These are phyloP conservation scores for Pythium graminicola DNA, from an alignment of 352 stramenopile genomes.

Conservation along the genomic window DNA sequence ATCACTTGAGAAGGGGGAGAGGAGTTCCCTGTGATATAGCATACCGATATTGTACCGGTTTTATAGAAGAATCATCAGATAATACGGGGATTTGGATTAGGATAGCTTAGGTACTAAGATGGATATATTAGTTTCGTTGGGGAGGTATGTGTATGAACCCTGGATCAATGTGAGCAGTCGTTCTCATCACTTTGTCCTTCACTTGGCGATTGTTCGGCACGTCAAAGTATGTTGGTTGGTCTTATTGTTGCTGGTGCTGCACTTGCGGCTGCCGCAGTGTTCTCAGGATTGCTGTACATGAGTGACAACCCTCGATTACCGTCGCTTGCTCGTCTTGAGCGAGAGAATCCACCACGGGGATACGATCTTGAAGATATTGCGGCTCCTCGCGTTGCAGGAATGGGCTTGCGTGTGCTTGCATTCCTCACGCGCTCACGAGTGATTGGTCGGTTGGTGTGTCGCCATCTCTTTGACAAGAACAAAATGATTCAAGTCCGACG, in stretches of 20 bases:
- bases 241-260: neutral
- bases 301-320: slow-evolving; percentile 8
- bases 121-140: slow-evolving; percentile 4
- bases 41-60: slow-evolving; percentile 8
- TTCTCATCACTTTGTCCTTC: neutral
- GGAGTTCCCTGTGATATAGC: slow-evolving; percentile 1
- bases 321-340: neutral
- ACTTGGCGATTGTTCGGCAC: neutral
- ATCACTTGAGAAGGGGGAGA: neutral
- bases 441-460: slow-evolving; percentile 2
- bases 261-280: neutral
- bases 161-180: too few relatives aligned
- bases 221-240: slow-evolving; percentile 1
- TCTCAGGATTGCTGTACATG: slow-evolving; percentile 4
- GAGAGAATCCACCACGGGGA: neutral
- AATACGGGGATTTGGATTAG: neutral
- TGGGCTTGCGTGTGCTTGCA: neutral
- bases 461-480: slow-evolving; percentile 12
- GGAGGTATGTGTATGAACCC: too few relatives aligned
- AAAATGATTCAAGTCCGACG: slow-evolving; percentile 9
- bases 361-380: slow-evolving; percentile 10
- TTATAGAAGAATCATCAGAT: neutral
- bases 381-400: neutral
- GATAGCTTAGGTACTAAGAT: neutral
- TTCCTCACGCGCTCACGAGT: slow-evolving; percentile 8